A percentile compares a stretch with the other conserved stretches of the same genome.
Evolutionary conservation across 2,329 filamentous ascomycete species (phyloP).

Genomic region (Aaosphaeria arxii): DNA sequence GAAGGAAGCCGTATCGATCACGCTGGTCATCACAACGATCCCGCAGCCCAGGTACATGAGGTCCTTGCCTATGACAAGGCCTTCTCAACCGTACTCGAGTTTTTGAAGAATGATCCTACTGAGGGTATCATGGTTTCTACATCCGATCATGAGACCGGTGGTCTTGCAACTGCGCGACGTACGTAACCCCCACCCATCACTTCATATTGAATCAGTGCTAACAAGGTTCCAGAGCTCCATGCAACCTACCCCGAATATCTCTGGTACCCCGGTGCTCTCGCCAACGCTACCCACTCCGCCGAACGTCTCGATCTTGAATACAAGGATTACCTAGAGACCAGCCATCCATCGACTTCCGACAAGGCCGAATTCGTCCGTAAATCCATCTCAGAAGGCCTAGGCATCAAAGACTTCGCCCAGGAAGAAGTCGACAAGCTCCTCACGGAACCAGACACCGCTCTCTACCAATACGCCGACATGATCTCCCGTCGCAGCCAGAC

Average conservation of each 20-base stretch:
- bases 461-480: slow-evolving; percentile 74
- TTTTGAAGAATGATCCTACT: slow-evolving; percentile 69
- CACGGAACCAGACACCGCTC: slow-evolving; percentile 53
- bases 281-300: slow-evolving; percentile 72
- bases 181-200: slow-evolving; percentile 30
- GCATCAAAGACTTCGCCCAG: slow-evolving; percentile 69
- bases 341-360: slow-evolving; percentile 26
- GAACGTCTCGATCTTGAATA: slow-evolving; percentile 68
- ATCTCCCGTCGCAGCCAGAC: slow-evolving; percentile 83
- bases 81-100: slow-evolving; percentile 79
- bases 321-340: slow-evolving; percentile 52
- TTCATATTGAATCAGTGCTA: slow-evolving; percentile 5
- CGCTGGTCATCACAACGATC: slow-evolving; percentile 66
- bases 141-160: slow-evolving; percentile 95
- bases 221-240: slow-evolving; percentile 50
- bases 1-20: slow-evolving; percentile 96
- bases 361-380: slow-evolving; percentile 62
- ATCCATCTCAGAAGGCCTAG: slow-evolving; percentile 68
- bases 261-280: slow-evolving; percentile 82
- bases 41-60: slow-evolving; percentile 64
- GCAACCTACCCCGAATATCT: slow-evolving; percentile 63
- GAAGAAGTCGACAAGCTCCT: slow-evolving; percentile 69
- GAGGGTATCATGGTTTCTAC: slow-evolving; percentile 83
- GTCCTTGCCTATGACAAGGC: slow-evolving; percentile 92
- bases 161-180: slow-evolving; percentile 77